Evolutionary conservation across 306 rosid species (phyloP), one percentile per base, ranked within the genome.

Genomic region (Cicer chorassanicum): DNA sequence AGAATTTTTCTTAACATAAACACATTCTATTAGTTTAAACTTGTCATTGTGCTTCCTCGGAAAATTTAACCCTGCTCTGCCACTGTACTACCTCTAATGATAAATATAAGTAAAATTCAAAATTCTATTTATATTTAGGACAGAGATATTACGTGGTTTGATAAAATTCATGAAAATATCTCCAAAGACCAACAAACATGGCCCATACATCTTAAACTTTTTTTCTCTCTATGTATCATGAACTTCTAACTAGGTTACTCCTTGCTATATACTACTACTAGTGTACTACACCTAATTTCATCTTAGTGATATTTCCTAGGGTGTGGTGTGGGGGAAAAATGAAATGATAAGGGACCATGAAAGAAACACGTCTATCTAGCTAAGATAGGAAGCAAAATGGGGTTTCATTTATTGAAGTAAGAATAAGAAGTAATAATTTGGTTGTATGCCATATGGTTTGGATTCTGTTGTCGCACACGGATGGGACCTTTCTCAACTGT

Each of bases 391-490:
- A 67, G 68, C 77, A 62, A 75, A 75, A 81, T 62, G 49, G 48
- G 81, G 65, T 75, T 81, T 45, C 63, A 76, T 70, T 76, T 9
- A 76, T 36, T 70, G 84, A 67, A 81, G 19, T 16, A 51, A 34
- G 73, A 78, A 68, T 46, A 46, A 61, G 18, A 19, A 42, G 62
- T 42, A 65, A 19, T 8, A 55, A 36, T 74, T 62, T 43, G 79
- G 69, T 73, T 49, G 18, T 59, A 67, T 10, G 9, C 69, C 50
- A 42, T 55, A 40, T 56, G 71, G 71, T 39, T 62, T 71, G 66
- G 84, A 70, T 79, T 79, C 81, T 13, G 55, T 65, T 74, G 86
- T 82, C 83, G 50, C 74, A 1, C 59, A 56, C 19, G n/a, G 75
- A 69, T 65, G 77, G 68, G 80, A 49, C 78, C 66, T 70, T 46